phyloP scores from a whole-genome alignment of 768 basidiomycete species.

The Boletus rubropictus region DNA sequence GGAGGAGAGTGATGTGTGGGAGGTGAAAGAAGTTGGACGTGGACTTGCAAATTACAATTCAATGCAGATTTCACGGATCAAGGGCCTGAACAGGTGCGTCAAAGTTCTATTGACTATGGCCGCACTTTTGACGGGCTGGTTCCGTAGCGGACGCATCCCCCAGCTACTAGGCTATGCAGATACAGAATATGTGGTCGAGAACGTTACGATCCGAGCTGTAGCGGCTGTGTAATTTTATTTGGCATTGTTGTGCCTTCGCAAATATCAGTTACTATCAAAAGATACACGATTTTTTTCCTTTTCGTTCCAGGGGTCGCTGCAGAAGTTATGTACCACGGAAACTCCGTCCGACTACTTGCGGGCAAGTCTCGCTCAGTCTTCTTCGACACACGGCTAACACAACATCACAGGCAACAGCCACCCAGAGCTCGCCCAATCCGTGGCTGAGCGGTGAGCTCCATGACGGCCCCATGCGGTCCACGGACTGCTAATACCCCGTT shows the following conservation, averaged over 20 bases:
- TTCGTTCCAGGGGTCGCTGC: conserved; percentile 8
- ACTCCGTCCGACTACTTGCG: conserved; percentile 70
- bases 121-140: conserved; percentile 5
- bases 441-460: conserved; percentile 91
- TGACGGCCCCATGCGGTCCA: conserved; percentile 32
- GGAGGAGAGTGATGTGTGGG: conserved; percentile 49
- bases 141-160: conserved; percentile 69
- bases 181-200: conserved; percentile 95
- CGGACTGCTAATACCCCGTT: conserved; percentile 45
- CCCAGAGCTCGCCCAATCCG: conserved; percentile 91
- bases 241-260: conserved; percentile 15
- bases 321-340: conserved; percentile 71
- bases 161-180: conserved; percentile 88
- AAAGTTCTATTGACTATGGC: not conserved
- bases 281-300: not conserved
- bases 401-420: conserved; percentile 84
- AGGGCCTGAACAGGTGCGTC: conserved; percentile 86
- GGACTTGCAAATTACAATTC: conserved; percentile 96
- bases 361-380: conserved; percentile 39
- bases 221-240: conserved; percentile 46
- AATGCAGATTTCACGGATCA: conserved; percentile 81
- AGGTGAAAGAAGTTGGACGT: conserved; percentile 85
- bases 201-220: conserved; percentile 69
- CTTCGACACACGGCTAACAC: conserved; percentile 8
- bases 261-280: conserved; percentile 5